Conservation (phyloP, 2,329 filamentous ascomycete species). For the Arthroderma uncinatum region DNA sequence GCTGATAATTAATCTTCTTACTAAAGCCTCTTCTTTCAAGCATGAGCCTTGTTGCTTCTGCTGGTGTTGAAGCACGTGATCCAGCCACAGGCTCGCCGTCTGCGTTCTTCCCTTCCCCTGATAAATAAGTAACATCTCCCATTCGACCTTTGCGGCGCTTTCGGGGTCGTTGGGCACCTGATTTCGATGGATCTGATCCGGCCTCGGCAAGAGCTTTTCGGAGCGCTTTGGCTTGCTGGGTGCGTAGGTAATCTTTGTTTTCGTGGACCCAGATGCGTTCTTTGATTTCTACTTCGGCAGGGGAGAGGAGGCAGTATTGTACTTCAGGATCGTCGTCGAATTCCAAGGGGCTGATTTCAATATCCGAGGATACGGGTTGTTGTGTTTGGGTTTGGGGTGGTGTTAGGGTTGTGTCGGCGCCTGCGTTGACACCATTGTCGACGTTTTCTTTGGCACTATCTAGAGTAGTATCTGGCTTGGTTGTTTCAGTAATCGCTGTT, state of each 20-base stretch:
- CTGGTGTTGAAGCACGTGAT: constrained; percentile 55
- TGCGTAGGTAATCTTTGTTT: constrained; percentile 86
- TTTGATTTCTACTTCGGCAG: constrained; percentile 67
- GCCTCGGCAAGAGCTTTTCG: constrained; percentile 54
- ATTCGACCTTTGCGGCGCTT: constrained; percentile 40
- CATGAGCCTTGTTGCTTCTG: constrained; percentile 57
- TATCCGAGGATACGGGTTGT: constrained; percentile 42
- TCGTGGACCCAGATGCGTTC: constrained; percentile 89
- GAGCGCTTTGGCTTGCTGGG: constrained; percentile 73
- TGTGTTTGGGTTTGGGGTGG: constrained; percentile 8
- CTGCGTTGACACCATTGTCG: constrained; percentile 24
- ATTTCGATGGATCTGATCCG: constrained; percentile 27
- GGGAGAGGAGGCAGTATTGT: constrained; percentile 60
- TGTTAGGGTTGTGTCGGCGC: constrained; percentile 8
- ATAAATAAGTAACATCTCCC: constrained; percentile 37
- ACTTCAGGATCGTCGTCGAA: constrained; percentile 89
- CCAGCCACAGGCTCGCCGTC: constrained; percentile 53
- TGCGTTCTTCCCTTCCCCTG: constrained; percentile 37
- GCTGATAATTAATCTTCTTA: constrained; percentile 60
- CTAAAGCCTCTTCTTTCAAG: constrained; percentile 58
- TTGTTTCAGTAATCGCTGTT: not conserved
- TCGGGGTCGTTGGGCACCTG: constrained; percentile 33
- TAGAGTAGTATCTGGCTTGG: not conserved
- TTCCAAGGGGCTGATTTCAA: constrained; percentile 63
- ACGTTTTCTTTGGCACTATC: not conserved